Base-by-base conservation (phyloP, 306 rosid genomes). In the Fagus crenata region DNA sequence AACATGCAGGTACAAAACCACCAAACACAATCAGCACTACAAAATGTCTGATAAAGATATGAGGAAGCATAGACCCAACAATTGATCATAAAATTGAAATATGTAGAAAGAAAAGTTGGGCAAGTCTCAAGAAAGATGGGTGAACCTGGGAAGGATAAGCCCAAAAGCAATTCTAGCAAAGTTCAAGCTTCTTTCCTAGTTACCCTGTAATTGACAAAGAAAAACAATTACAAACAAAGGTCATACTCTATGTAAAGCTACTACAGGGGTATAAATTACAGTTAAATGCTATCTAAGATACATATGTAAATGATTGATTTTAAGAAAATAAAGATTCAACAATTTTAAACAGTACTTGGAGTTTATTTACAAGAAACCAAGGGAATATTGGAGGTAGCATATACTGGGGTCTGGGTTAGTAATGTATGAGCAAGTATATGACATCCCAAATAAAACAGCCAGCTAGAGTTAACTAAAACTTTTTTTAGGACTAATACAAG, bases 151-250 rank as follows among this genome's bases (percentile, higher is more conserved):
- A 82, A 68, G 75, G 54, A 53, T 72, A 80, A 39, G 78, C 94
- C 90, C n/a, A 64, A 28, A 74, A 70, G 53, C 65, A 71, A 78
- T 53, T 69, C 83, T 60, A 7, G 77, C 80, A 65, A 71, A 40
- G 63, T 55, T 92, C 76, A 95, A 85, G 93, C 96, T 84, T 92
- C 97, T 86, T 89, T 95, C 87, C 92, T 86, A 39, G 95, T 90
- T 82, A 95, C 87, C 92, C 98, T 95, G 92, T 71, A 72, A 89
- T 73, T 0, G 0, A 67, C 77, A 72, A 51, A 72, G 63, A 43
- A 46, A 46, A 46, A 46, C 51, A 46, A 22, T 22, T 22, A 22
- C 11, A 73, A 12, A 15, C 75, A 74, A 53, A 73, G 49, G 32
- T 40, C 58, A 82, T 56, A 73, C 40, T 56, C 58, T 35, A 9